Evolutionary conservation across 495 filamentous ascomycete genomes (phyloP).

Genomic region (Aspergillus affinis): DNA sequence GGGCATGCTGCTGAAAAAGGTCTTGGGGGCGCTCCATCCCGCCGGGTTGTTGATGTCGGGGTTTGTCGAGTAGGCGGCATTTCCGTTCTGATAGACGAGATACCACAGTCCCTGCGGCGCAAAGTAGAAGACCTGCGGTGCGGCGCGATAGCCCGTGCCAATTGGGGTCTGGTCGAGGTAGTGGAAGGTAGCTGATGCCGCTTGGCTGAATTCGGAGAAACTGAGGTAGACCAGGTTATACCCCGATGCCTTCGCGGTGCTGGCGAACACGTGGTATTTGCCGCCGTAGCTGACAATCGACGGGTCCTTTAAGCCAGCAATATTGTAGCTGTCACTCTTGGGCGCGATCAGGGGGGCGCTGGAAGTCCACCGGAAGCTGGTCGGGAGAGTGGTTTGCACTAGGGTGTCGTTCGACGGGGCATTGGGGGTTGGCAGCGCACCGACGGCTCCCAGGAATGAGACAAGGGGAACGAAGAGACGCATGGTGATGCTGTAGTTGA

Average conservation of each 20-base stretch:
- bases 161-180: constrained; percentile 8
- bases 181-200: constrained; percentile 4
- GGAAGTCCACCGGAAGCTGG: constrained; percentile 5
- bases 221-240: constrained; percentile 8
- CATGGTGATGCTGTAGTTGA: no score
- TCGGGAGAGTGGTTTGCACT: background rate
- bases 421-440: background rate
- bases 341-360: constrained; percentile 1
- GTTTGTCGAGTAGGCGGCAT: constrained; percentile 1
- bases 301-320: constrained; percentile 6
- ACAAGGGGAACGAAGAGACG: no score
- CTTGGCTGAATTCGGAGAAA: constrained; percentile 4
- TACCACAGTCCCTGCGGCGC: background rate
- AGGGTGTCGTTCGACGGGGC: background rate
- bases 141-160: constrained; percentile 4
- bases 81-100: background rate
- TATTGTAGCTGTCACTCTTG: constrained; percentile 2
- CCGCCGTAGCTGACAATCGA: constrained; percentile 1
- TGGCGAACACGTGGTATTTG: constrained; percentile 3
- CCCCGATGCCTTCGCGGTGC: constrained; percentile 3
- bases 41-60: background rate
- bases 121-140: constrained; percentile 1
- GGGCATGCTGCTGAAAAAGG: background rate
- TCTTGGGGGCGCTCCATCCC: constrained; percentile 1
- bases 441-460: background rate